A percentile compares a stretch with the other conserved stretches of the same genome.
Evolutionary conservation across 345 rosid species (phyloP).

Genomic region (Cardamine resedifolia): DNA sequence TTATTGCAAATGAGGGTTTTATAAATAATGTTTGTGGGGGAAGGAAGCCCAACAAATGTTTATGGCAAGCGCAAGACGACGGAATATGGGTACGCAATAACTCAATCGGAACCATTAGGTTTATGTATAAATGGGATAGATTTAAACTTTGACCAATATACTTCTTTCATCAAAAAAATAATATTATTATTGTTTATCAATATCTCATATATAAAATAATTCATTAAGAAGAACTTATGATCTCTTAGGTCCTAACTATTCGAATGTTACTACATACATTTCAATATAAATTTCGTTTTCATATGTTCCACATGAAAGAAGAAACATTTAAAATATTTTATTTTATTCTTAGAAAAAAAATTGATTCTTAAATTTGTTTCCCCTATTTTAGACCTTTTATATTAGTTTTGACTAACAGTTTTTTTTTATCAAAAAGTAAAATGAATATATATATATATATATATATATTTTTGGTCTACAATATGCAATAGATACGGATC

Average conservation of each 20-base stretch:
- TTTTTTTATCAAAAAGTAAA: not conserved
- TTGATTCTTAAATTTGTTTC: not conserved
- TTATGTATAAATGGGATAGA: constrained; percentile 18
- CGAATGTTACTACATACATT: not conserved
- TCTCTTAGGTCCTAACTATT: too few relatives aligned
- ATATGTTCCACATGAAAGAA: not conserved
- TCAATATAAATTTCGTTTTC: not conserved
- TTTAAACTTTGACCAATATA: not conserved
- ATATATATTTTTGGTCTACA: not conserved
- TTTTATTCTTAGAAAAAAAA: not conserved
- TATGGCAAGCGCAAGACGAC: not conserved
- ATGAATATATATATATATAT: not conserved
- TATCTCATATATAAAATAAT: too few relatives aligned
- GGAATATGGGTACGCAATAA: constrained; percentile 4
- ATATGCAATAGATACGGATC: not conserved
- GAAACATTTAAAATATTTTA: not conserved
- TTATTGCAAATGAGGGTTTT: not conserved
- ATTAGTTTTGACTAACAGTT: not conserved
- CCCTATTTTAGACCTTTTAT: not conserved
- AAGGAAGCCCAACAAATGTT: not conserved
- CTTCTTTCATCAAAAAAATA: too few relatives aligned
- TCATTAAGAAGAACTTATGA: too few relatives aligned
- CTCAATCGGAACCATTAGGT: not conserved
- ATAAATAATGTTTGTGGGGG: constrained; percentile 11
- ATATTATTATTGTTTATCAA: too few relatives aligned